Conservation (phyloP, 2,329 filamentous ascomycete genomes). For the Beauveria caledonica region DNA sequence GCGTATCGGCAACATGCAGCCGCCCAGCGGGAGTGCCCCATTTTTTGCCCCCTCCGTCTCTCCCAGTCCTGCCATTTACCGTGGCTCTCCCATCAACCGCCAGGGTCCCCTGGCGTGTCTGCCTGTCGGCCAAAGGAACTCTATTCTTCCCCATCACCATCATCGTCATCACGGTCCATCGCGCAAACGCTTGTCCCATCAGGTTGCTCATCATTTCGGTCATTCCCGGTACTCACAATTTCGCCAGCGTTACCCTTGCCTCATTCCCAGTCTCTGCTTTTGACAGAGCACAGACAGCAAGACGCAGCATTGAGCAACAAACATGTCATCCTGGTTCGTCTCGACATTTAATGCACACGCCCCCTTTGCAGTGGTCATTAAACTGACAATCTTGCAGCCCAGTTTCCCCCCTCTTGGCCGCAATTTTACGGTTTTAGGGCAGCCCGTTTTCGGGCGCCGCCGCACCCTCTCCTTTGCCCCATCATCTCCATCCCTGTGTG, state of each 20-base stretch:
- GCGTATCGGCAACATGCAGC: slow-evolving; percentile 9
- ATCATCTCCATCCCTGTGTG: neutral
- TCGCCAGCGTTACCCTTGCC: neutral
- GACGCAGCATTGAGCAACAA: neutral
- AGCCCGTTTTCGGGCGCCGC: neutral
- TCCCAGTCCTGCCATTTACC: neutral
- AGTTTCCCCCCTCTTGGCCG: neutral
- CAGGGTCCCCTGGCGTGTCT: neutral
- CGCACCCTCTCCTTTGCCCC: neutral
- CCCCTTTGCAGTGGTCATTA: neutral
- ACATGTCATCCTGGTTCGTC: neutral
- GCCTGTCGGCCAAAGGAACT: neutral
- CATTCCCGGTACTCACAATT: neutral
- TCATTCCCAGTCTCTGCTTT: neutral
- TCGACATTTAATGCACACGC: neutral
- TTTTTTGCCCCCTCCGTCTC: neutral
- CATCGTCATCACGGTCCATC: neutral
- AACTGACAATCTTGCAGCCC: neutral
- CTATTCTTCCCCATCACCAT: neutral
- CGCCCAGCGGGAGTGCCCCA: slow-evolving; percentile 7
- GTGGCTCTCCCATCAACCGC: neutral
- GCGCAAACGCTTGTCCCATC: neutral
- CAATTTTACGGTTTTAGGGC: slow-evolving; percentile 3
- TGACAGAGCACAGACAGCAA: neutral
- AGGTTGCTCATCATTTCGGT: neutral